Percentiles rank a stretch among this genome's conserved stretches.
These are phyloP conservation scores for Pyrrhoderma lamaoense DNA, from an alignment of 1,284 basidiomycete genomes.

Conservation along the genomic window DNA sequence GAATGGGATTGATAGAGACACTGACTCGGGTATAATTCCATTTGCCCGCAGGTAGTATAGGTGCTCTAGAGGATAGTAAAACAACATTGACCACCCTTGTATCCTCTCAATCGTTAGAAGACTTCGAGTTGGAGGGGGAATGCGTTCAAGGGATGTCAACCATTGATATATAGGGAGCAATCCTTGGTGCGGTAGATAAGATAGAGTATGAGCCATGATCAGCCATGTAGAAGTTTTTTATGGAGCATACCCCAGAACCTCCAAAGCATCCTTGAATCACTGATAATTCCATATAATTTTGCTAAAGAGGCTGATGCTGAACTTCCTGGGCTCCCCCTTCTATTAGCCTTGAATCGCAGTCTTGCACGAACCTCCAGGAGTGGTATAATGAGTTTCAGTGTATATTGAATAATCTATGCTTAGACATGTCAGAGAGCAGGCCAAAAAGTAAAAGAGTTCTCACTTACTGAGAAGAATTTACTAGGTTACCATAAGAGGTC, in stretches of 20 bases:
- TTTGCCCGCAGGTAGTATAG: conserved; percentile 63
- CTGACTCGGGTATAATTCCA: conserved; percentile 49
- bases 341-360: conserved; percentile 54
- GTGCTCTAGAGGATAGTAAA: conserved; percentile 78
- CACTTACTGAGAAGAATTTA: conserved; percentile 65
- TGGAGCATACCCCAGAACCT: conserved; percentile 64
- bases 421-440: conserved; percentile 1
- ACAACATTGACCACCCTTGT: conserved; percentile 79
- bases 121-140: conserved; percentile 56
- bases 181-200: conserved; percentile 34
- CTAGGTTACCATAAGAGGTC: conserved; percentile 30
- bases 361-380: conserved; percentile 58
- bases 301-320: conserved; percentile 41
- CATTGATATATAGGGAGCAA: conserved; percentile 71
- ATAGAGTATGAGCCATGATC: background rate
- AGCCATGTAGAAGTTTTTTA: background rate
- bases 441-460: background rate
- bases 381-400: conserved; percentile 59
- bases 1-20: conserved; percentile 36
- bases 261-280: conserved; percentile 65
- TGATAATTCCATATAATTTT: conserved; percentile 49
- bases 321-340: conserved; percentile 46
- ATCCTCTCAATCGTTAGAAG: conserved; percentile 72
- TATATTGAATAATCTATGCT: conserved; percentile 59
- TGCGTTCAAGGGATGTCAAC: conserved; percentile 65